These are phyloP conservation scores for Cladophialophora bantiana DNA, from an alignment of 2,329 filamentous ascomycete species.

Conservation along the genomic window DNA sequence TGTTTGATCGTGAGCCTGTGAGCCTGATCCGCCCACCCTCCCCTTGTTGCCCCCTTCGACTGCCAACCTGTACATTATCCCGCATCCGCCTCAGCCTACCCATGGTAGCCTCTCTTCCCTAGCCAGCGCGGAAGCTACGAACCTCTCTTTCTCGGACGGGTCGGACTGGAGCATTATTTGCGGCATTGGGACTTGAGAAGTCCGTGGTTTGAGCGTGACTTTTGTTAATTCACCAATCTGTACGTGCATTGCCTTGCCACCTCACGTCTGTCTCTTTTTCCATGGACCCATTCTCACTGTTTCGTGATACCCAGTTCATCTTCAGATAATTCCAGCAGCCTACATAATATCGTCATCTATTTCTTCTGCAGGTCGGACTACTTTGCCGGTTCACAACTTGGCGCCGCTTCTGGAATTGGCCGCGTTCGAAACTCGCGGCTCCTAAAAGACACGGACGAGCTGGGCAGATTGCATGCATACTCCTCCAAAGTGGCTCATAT, in stretches of 20 bases:
- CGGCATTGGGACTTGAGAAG: not conserved
- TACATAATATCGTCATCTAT: slow-evolving; percentile 18
- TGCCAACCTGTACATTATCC: slow-evolving; percentile 17
- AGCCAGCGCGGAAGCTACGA: slow-evolving; percentile 3
- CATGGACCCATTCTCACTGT: slow-evolving; percentile 10
- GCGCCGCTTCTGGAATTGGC: slow-evolving; percentile 6
- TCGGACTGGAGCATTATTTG: not conserved
- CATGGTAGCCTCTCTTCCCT: slow-evolving; percentile 2
- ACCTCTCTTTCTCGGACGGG: not conserved
- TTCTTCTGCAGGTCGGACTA: slow-evolving; percentile 20
- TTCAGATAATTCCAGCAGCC: slow-evolving; percentile 13
- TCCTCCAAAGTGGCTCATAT: not conserved
- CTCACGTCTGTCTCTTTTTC: not conserved
- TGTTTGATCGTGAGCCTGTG: slow-evolving; percentile 13
- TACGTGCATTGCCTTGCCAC: slow-evolving; percentile 8
- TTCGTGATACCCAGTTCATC: slow-evolving; percentile 11
- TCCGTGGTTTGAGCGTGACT: slow-evolving; percentile 11
- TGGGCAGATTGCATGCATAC: not conserved
- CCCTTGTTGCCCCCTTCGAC: slow-evolving; percentile 6
- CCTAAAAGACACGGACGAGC: slow-evolving; percentile 12
- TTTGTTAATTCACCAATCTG: slow-evolving; percentile 5
- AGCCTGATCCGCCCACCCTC: slow-evolving; percentile 14
- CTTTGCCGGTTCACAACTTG: not conserved
- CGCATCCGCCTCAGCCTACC: slow-evolving; percentile 5
- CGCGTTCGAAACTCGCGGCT: slow-evolving; percentile 1